Evolutionary conservation across 2,329 filamentous ascomycete species (phyloP), one percentile per base, ranked within the genome.

Genomic region (Cercospora brassicicola): DNA sequence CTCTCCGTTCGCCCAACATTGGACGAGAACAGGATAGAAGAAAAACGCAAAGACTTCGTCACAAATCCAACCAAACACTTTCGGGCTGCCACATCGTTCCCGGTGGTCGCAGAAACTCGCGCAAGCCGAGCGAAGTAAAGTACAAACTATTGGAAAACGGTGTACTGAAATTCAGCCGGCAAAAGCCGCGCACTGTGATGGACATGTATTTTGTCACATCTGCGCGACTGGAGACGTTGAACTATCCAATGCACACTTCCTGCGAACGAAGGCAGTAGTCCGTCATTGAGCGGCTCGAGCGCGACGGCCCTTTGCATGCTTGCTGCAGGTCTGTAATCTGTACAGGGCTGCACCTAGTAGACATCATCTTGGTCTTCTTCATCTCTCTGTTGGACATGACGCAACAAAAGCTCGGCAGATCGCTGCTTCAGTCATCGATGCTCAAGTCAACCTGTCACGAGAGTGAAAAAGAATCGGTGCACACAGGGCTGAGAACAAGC

Each of bases 281-380:
- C 55, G 26, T n/a, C 11, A 5, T 57, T 28, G 28, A 31, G 55
- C 30, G 55, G 55, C 55, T 57, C 55, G 23, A 57, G 55, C 55
- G 55, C 55, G 26, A 57, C 55, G 55, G 55, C 55, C 55, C 55
- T 31, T 57, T 57, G 48, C 48, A 53, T 53, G 48, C 48, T 28
- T 53, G 48, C 48, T 53, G 48, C 48, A 53, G 45, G 45, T 48
- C 45, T 48, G 45, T 11, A 48, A 48, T 48, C 15, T 31, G 13
- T 56, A 56, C 53, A 56, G 55, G 55, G 55, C 55, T 57, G 55
- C 55, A 31, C 55, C 55, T 57, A 8, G 55, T 11, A 23, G 20
- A 53, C 48, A 53, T 53, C 48, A 26, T 53, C 48, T 53, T 53
- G 23, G 18, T 28, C 48, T 23, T 53, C 48, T 53, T 53, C 20